Conservation (phyloP, 2,329 filamentous ascomycete genomes). For the Pseudocercospora musae region DNA sequence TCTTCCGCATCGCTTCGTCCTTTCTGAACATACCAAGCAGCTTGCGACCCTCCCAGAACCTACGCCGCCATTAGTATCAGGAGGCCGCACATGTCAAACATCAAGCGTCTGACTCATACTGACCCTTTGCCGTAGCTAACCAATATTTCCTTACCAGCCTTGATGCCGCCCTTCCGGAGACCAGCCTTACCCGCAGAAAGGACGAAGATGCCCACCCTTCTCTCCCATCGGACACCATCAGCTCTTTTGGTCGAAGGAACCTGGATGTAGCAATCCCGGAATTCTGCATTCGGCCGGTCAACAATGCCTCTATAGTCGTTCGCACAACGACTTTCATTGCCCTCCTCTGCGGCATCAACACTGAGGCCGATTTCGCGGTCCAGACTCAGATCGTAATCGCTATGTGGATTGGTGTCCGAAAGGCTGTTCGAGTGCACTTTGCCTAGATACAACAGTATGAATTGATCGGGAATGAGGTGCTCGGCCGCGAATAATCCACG, state of each 20-base stretch:
- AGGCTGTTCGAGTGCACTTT: constrained; percentile 46
- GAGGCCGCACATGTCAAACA: background rate
- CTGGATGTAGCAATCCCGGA: constrained; percentile 37
- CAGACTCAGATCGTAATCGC: constrained; percentile 52
- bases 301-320: constrained; percentile 54
- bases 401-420: constrained; percentile 43
- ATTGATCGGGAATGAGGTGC: constrained; percentile 43
- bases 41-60: constrained; percentile 32
- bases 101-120: background rate
- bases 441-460: constrained; percentile 52
- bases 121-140: constrained; percentile 45
- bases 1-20: constrained; percentile 29
- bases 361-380: constrained; percentile 49
- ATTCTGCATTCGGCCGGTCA: constrained; percentile 39
- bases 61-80: background rate
- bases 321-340: constrained; percentile 53
- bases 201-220: constrained; percentile 51
- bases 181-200: constrained; percentile 49
- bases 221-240: constrained; percentile 42
- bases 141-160: constrained; percentile 50
- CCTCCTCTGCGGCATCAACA: constrained; percentile 48
- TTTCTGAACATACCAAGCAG: constrained; percentile 26
- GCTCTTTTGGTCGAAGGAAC: constrained; percentile 37
- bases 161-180: constrained; percentile 46
- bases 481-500: constrained; percentile 48